Conservation (phyloP, 805 yeast genomes). For the Saturnispora hagleri region DNA sequence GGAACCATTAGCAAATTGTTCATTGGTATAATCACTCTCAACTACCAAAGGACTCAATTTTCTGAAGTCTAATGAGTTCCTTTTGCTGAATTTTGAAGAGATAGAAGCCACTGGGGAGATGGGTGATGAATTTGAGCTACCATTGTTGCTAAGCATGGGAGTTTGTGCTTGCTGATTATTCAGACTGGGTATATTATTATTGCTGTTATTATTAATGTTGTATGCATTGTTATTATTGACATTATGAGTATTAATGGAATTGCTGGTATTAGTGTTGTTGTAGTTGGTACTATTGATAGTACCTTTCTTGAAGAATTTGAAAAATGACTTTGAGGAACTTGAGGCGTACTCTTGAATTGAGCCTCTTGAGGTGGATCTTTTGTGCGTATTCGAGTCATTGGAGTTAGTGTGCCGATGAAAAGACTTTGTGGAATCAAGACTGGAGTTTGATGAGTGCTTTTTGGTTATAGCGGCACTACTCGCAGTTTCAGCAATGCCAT, state of each 20-base stretch:
- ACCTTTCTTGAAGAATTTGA: constrained; percentile 24
- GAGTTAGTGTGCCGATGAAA: constrained; percentile 25
- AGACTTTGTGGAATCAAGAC: not conserved
- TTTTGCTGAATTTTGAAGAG: constrained; percentile 2
- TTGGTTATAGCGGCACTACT: not conserved
- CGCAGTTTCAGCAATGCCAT: not conserved
- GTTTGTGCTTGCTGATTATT: not conserved
- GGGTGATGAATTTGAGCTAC: not conserved
- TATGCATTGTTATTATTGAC: too few species aligned
- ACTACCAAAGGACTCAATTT: not conserved
- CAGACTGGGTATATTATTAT: not conserved
- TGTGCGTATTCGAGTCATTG: constrained; percentile 41
- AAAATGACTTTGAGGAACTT: constrained; percentile 24
- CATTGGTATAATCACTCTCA: not conserved
- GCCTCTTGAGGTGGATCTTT: constrained; percentile 22
- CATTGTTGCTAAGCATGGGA: not conserved
- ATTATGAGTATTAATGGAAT: not conserved
- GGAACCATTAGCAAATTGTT: not conserved
- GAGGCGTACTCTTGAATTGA: constrained; percentile 20
- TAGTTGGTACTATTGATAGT: not conserved
- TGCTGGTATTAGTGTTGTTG: not conserved
- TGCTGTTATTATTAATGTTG: not conserved
- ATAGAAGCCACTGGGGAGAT: constrained; percentile 4
- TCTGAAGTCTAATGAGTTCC: not conserved
- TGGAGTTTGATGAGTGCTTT: constrained; percentile 2